phyloP scores from a whole-genome alignment of 208 protist genomes.

The Entamoeba moshkovskii region DNA sequence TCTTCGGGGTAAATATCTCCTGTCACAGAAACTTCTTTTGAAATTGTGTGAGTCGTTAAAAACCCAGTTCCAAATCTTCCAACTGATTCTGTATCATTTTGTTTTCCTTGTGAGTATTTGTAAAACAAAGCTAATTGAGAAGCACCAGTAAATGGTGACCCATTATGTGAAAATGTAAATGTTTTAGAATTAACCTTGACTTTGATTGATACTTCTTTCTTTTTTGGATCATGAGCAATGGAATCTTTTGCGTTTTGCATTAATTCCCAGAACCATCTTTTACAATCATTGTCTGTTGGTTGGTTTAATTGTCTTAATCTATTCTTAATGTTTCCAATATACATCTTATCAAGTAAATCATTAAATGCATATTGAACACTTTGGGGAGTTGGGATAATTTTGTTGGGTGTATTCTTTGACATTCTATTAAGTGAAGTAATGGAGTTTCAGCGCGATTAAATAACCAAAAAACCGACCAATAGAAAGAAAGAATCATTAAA shows the following conservation, averaged over 20 bases:
- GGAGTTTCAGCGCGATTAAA: too few relatives aligned
- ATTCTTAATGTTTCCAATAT: not conserved
- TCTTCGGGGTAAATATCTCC: not conserved
- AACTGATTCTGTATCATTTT: not conserved
- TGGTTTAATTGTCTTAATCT: not conserved
- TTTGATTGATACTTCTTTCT: not conserved
- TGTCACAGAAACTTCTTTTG: not conserved
- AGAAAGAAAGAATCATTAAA: too few relatives aligned
- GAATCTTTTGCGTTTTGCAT: not conserved
- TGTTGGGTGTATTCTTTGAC: too few relatives aligned
- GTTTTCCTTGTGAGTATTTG: not conserved
- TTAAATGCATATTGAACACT: not conserved
- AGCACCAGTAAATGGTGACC: not conserved
- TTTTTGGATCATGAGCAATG: not conserved
- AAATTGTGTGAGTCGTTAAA: not conserved
- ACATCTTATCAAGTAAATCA: not conserved
- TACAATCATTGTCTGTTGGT: not conserved
- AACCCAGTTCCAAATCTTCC: not conserved
- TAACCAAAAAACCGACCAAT: too few relatives aligned
- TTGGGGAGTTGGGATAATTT: too few relatives aligned
- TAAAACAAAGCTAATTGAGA: not conserved
- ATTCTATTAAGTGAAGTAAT: too few relatives aligned
- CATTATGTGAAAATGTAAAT: not conserved
- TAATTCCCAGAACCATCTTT: not conserved
- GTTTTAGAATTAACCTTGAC: not conserved